Base-by-base conservation (phyloP, 148 eudicot genomes). In the Spergularia bocconei region DNA sequence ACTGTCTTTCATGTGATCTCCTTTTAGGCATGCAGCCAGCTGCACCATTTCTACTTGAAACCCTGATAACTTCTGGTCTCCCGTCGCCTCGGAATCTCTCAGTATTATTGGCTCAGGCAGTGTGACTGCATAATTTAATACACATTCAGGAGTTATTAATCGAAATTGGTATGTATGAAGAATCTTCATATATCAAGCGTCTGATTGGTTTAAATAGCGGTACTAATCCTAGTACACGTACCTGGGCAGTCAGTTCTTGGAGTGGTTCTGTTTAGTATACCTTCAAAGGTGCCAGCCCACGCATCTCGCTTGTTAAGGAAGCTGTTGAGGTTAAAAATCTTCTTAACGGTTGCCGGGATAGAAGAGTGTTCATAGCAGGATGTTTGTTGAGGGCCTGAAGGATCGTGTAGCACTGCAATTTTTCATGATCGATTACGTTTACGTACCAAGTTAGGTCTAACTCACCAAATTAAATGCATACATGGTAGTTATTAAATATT, bases 161-260 rank as follows among this genome's bases (percentile, higher is more conserved):
- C 1, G 2, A 2, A 29, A 1, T 29, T 2, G 1, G 4, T 0
- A 41, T 8, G 4, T 6, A 41, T 41, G 47, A 41, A 2, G n/a
- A n/a, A n/a, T n/a, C n/a, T n/a, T n/a, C n/a, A n/a, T n/a, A n/a
- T n/a, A n/a, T n/a, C n/a, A n/a, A n/a, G n/a, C n/a, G n/a, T n/a
- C n/a, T n/a, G n/a, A n/a, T n/a, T n/a, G n/a, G n/a, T n/a, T n/a
- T n/a, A n/a, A n/a, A n/a, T n/a, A n/a, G n/a, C n/a, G n/a, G n/a
- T n/a, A n/a, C n/a, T n/a, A n/a, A n/a, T n/a, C n/a, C n/a, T n/a
- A n/a, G n/a, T n/a, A 15, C 0, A 16, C 41, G 12, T 85, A 92
- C 98, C 87, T 55, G 93, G 96, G 62, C 98, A 92, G 69, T 92
- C 90, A 21, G 87, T 87, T 83, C 98, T 84, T 0, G 98, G 98